phyloP scores from a whole-genome alignment of 1,284 basidiomycete genomes.

The Pseudozyma hubeiensis region DNA sequence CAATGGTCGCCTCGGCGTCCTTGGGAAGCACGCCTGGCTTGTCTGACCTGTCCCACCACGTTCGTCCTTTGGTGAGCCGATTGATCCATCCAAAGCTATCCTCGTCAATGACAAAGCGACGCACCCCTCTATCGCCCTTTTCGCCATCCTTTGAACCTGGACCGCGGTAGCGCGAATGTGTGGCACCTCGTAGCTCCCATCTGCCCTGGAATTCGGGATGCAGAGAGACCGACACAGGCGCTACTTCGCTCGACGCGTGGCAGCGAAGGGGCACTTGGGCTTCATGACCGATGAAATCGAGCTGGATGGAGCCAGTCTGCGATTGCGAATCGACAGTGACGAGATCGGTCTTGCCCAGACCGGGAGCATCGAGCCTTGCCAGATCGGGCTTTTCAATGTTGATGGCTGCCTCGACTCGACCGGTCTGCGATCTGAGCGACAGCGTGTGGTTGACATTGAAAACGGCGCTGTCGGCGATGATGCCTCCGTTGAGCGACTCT shows the following conservation, averaged over 20 bases:
- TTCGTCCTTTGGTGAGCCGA: conserved; percentile 30
- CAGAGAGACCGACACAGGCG: conserved; percentile 30
- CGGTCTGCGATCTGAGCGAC: conserved; percentile 27
- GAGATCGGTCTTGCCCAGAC: conserved; percentile 34
- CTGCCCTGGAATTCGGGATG: conserved; percentile 49
- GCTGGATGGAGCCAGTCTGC: conserved; percentile 42
- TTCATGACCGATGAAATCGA: conserved; percentile 44
- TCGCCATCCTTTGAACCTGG: conserved; percentile 23
- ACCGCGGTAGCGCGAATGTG: conserved; percentile 44
- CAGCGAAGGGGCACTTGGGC: conserved; percentile 43
- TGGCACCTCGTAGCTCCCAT: conserved; percentile 44
- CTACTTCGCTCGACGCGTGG: conserved; percentile 36
- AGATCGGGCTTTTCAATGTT: conserved; percentile 46
- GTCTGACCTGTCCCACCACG: conserved; percentile 29
- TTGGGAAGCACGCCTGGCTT: conserved; percentile 22
- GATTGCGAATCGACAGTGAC: conserved; percentile 43
- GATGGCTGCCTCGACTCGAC: conserved; percentile 49
- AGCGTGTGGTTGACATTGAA: conserved; percentile 56
- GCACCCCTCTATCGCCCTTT: conserved; percentile 15
- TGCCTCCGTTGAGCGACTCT: conserved; percentile 43
- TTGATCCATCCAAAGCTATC: conserved; percentile 51
- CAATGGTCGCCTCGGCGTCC: conserved; percentile 21
- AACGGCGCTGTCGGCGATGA: conserved; percentile 36
- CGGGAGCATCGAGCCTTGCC: conserved; percentile 24
- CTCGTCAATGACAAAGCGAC: conserved; percentile 38